phyloP scores from a whole-genome alignment of 176 grass and related monocot species.

The Oryza australiensis region DNA sequence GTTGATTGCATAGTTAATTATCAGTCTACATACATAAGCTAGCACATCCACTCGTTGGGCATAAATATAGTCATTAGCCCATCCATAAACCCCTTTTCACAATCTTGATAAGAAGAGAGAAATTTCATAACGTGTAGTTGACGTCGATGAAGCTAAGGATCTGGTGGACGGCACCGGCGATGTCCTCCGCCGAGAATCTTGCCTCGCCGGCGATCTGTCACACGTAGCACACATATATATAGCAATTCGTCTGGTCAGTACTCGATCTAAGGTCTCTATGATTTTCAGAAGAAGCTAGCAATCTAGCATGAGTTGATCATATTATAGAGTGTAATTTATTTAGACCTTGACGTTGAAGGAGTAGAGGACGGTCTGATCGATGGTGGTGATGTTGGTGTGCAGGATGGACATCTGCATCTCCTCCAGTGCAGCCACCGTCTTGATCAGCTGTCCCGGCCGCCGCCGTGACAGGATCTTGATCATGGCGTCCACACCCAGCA shows the following conservation, averaged over 20 bases:
- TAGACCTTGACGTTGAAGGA: slow-evolving; percentile 97
- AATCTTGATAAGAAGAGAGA: neutral
- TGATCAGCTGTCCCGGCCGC: slow-evolving; percentile 78
- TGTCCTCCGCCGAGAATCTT: slow-evolving; percentile 84
- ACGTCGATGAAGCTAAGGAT: slow-evolving; percentile 94
- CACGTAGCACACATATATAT: neutral
- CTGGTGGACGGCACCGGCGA: slow-evolving; percentile 83
- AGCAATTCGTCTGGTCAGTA: neutral
- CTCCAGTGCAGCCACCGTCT: slow-evolving; percentile 82
- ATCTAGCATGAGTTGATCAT: too few species aligned
- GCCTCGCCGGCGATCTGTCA: slow-evolving; percentile 62
- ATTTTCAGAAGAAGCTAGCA: too few species aligned
- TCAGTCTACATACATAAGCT: slow-evolving; percentile 25
- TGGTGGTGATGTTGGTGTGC: slow-evolving; percentile 98
- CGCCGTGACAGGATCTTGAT: slow-evolving; percentile 89
- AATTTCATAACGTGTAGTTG: slow-evolving; percentile 48
- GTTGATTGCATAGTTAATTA: neutral
- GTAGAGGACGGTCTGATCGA: slow-evolving; percentile 98
- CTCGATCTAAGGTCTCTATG: too few species aligned
- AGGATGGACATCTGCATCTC: slow-evolving; percentile 88
- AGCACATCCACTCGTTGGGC: neutral
- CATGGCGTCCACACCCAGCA: slow-evolving; percentile 75
- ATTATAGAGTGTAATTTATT: neutral
- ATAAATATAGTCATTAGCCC: slow-evolving; percentile 7
- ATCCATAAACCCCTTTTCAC: neutral